Evolutionary conservation across 805 yeast species (phyloP), one percentile per base, ranked within the genome.

Genomic region (Jamesozyma lodderae): DNA sequence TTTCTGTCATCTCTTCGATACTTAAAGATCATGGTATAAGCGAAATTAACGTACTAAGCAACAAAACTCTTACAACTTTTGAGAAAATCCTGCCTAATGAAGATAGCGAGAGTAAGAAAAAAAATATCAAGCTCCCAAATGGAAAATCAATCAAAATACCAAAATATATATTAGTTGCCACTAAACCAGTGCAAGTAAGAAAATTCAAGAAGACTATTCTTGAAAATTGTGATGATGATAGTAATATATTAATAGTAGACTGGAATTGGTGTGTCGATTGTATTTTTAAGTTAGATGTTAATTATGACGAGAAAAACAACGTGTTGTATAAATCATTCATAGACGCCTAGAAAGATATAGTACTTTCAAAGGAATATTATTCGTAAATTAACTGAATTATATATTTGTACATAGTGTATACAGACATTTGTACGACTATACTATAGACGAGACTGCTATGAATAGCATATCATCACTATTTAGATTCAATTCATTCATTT

Each of bases 151-250:
- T 17, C 9, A 30, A 17, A 6, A 31, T 40, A 4, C 48, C 52
- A 3, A 42, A 47, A 27, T 37, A 31, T 73, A 86, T 11, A 85
- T 95, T 0, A 94, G 13, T 59, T 3, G 57, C 49, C 2, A 48
- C 49, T 14, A 52, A 51, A 27, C 47, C 60, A 11, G 41, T 57
- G 2, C 55, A 52, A 36, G 53, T 55, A 5, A 52, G 51, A 37
- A 45, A 47, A 25, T 50, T 57, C 35, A 47, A 47, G 33, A 50
- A 52, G 25, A 11, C 41, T 13, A 25, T 31, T 20, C 14, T 23
- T 10, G 38, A n/a, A 21, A 20, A 31, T 13, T 33, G 31, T 11
- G 25, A 31, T 16, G 9, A 37, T 14, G 14, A 30, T 24, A 24
- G 11, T 24, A 32, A 14, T 20, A 45, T 49, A 2, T 27, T 55